Conservation (phyloP, 495 filamentous ascomycete genomes). For the Coniosporium apollinis region DNA sequence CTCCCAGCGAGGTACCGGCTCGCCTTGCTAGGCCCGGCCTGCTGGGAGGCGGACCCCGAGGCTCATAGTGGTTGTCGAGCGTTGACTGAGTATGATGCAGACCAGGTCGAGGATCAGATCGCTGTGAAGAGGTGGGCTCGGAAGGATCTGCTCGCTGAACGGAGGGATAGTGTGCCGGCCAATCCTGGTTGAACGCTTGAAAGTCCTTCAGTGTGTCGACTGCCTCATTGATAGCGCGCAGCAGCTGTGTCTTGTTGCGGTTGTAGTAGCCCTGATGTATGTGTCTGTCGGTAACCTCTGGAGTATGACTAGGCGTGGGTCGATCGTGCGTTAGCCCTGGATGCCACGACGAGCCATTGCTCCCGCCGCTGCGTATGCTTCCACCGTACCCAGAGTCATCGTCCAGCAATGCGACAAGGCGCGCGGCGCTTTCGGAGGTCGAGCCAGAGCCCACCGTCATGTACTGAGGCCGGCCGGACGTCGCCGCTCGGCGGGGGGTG, state of each 20-base stretch:
- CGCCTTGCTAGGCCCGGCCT: constrained; percentile 41
- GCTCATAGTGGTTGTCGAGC: constrained; percentile 17
- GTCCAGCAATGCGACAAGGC: constrained; percentile 54
- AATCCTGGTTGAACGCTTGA: constrained; percentile 73
- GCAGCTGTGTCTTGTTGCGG: constrained; percentile 71
- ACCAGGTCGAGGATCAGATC: constrained; percentile 18
- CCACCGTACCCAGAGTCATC: constrained; percentile 85
- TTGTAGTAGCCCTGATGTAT: constrained; percentile 64
- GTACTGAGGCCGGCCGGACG: constrained; percentile 41
- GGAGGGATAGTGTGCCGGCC: constrained; percentile 91
- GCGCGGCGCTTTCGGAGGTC: constrained; percentile 54
- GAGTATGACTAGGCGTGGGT: constrained; percentile 42
- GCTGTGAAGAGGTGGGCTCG: constrained; percentile 4
- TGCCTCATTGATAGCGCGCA: constrained; percentile 64
- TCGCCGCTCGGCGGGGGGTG: constrained; percentile 5
- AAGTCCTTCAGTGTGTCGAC: constrained; percentile 66
- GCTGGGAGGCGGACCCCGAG: constrained; percentile 22
- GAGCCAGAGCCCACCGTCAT: constrained; percentile 79
- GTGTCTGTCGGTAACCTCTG: constrained; percentile 39
- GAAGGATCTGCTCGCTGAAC: constrained; percentile 38
- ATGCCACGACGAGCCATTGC: constrained; percentile 32
- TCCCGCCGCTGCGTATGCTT: constrained; percentile 42
- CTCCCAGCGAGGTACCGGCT: constrained; percentile 53
- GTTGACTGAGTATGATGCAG: constrained; percentile 24
- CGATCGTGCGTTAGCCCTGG: constrained; percentile 49